phyloP scores from a whole-genome alignment of 2,329 filamentous ascomycete genomes.

The Metarhizium humberi region DNA sequence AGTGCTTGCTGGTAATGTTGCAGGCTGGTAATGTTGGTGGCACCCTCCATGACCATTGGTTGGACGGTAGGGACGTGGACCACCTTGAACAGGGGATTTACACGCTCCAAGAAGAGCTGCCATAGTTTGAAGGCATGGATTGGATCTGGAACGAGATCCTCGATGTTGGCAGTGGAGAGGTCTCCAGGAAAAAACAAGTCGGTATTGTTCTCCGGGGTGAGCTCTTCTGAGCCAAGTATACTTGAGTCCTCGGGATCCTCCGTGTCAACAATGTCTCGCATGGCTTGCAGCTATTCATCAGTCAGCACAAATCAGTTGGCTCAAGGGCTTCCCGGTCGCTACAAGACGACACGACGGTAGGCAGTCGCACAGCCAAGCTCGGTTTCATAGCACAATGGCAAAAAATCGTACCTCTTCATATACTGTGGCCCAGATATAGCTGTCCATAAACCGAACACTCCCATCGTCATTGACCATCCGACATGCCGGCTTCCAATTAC shows the following conservation, averaged over 20 bases:
- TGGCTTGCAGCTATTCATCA: constrained; percentile 39
- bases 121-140: constrained; percentile 62
- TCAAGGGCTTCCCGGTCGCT: neutral
- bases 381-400: neutral
- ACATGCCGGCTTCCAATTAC: constrained; percentile 35
- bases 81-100: constrained; percentile 64
- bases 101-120: constrained; percentile 65
- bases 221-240: constrained; percentile 36
- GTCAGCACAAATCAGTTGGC: constrained; percentile 8
- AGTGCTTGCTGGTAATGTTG: constrained; percentile 51
- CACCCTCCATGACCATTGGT: constrained; percentile 53
- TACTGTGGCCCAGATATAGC: constrained; percentile 42
- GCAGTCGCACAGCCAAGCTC: neutral
- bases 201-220: constrained; percentile 42
- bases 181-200: constrained; percentile 39
- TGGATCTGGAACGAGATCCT: constrained; percentile 53
- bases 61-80: constrained; percentile 65
- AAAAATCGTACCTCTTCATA: constrained; percentile 42
- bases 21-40: constrained; percentile 43
- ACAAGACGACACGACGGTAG: neutral
- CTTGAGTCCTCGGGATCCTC: constrained; percentile 39
- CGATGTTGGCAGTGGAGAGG: constrained; percentile 26
- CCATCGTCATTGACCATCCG: constrained; percentile 48
- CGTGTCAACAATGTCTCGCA: constrained; percentile 48
- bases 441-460: constrained; percentile 48